Evolutionary conservation across 139 green algal genomes (phyloP).

Genomic region (Tetradesmus obliquus): DNA sequence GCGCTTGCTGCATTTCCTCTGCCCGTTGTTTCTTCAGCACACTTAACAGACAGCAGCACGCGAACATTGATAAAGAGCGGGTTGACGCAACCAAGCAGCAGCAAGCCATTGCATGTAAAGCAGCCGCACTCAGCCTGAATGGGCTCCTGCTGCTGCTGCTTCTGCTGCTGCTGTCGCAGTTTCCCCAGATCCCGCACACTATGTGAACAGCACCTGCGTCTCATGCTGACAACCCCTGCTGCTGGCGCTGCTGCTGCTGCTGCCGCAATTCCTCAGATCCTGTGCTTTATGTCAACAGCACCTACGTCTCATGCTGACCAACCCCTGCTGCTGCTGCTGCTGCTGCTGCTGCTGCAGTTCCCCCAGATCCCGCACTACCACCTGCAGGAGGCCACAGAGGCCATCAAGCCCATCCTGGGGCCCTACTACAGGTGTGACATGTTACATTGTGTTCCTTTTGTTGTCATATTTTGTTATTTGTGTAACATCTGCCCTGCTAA

Average conservation of each 20-base stretch:
- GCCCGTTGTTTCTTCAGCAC: too few relatives aligned
- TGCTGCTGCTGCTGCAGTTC: slow-evolving; percentile 7
- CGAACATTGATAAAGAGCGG: too few relatives aligned
- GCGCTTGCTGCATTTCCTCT: neutral
- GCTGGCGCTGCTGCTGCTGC: slow-evolving; percentile 4
- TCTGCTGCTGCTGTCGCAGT: neutral
- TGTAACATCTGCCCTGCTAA: neutral
- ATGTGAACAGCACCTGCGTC: too few relatives aligned
- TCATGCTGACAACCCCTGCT: neutral
- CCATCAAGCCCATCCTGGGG: slow-evolving; percentile 86
- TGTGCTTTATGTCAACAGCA: neutral
- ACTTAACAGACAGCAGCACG: too few relatives aligned
- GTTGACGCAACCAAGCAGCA: too few relatives aligned
- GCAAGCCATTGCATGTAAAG: too few relatives aligned
- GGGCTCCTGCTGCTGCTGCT: neutral
- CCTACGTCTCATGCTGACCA: neutral
- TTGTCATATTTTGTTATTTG: too few relatives aligned
- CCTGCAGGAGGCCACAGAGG: slow-evolving; percentile 88
- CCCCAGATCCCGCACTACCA: slow-evolving; percentile 96
- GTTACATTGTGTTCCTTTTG: neutral
- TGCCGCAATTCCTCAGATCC: neutral
- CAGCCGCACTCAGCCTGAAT: too few relatives aligned
- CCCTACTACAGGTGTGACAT: slow-evolving; percentile 82
- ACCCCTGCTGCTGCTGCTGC: neutral
- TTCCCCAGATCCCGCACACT: too few relatives aligned